A percentile compares a stretch with the other conserved stretches of the same genome.
Evolutionary conservation across 1,284 basidiomycete species (phyloP).

Genomic region (Schizophyllum amplum): DNA sequence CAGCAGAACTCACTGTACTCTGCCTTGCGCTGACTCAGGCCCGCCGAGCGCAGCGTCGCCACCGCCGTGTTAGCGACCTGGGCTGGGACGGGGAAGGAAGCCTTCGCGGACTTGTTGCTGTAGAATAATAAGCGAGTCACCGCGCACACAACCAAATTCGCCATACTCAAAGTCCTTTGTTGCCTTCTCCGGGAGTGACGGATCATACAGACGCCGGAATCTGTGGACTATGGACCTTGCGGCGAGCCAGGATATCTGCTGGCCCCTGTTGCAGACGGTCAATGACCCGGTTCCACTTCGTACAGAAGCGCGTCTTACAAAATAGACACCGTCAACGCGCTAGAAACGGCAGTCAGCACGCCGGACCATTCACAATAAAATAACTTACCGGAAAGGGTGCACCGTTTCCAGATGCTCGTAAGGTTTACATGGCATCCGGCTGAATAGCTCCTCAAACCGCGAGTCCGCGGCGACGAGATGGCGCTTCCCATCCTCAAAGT

Average conservation of each 20-base stretch:
- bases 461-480: constrained; percentile 65
- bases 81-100: constrained; percentile 63
- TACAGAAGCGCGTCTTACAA: constrained; percentile 29
- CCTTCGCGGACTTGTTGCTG: constrained; percentile 10
- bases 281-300: background rate
- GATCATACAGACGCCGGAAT: constrained; percentile 72
- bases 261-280: constrained; percentile 43
- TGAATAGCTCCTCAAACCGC: constrained; percentile 68
- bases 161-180: constrained; percentile 30
- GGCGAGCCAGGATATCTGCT: constrained; percentile 90
- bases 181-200: constrained; percentile 60
- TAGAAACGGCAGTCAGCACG: constrained; percentile 17
- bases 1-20: constrained; percentile 60
- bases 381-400: constrained; percentile 62
- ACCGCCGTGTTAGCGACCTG: constrained; percentile 59
- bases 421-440: constrained; percentile 58
- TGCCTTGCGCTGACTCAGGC: constrained; percentile 74
- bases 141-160: background rate
- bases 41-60: constrained; percentile 55
- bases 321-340: constrained; percentile 62
- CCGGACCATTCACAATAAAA: background rate
- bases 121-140: background rate
- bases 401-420: constrained; percentile 65
- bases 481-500: constrained; percentile 62
- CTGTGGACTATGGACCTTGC: constrained; percentile 81